Evolutionary conservation across 2,329 filamentous ascomycete species (phyloP).

Genomic region (Xylariaceae sp.): DNA sequence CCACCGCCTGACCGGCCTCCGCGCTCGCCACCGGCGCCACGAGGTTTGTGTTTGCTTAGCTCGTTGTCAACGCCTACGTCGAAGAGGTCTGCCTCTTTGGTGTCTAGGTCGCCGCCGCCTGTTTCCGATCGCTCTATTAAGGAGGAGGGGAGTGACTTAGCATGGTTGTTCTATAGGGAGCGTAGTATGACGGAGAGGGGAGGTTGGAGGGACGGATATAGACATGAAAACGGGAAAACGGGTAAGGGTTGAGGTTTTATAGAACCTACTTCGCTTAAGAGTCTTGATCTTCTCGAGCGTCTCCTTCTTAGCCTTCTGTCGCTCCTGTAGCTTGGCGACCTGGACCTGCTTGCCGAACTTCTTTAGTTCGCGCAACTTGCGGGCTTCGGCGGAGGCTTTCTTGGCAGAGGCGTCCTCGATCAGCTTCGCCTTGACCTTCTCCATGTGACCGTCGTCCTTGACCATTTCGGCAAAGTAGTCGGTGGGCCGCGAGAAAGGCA

Average conservation of each 20-base stretch:
- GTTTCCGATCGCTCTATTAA: slow-evolving; percentile 73
- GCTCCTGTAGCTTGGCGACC: slow-evolving; percentile 90
- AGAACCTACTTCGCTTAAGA: slow-evolving; percentile 85
- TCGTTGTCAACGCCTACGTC: slow-evolving; percentile 78
- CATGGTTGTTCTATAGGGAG: not conserved
- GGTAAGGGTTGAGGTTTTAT: too few species aligned
- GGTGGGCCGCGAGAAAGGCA: slow-evolving; percentile 79
- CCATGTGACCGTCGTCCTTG: slow-evolving; percentile 98
- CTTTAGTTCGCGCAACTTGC: slow-evolving; percentile 90
- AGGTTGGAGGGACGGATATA: not conserved
- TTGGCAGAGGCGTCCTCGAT: slow-evolving; percentile 87
- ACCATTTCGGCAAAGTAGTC: slow-evolving; percentile 99
- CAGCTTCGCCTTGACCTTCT: slow-evolving; percentile 88
- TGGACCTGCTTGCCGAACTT: slow-evolving; percentile 99
- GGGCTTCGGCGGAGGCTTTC: slow-evolving; percentile 86
- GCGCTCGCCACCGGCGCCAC: slow-evolving; percentile 35
- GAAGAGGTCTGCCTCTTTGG: slow-evolving; percentile 81
- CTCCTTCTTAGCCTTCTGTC: slow-evolving; percentile 84
- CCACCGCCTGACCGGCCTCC: slow-evolving; percentile 30
- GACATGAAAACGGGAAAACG: not conserved
- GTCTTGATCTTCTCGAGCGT: slow-evolving; percentile 93
- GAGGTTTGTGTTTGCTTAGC: slow-evolving; percentile 45
- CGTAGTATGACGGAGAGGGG: not conserved
- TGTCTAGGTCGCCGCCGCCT: slow-evolving; percentile 51
- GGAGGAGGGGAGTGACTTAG: slow-evolving; percentile 6